Base-by-base conservation (phyloP, 2,329 filamentous ascomycete species). In the Colletotrichum eleusines region DNA sequence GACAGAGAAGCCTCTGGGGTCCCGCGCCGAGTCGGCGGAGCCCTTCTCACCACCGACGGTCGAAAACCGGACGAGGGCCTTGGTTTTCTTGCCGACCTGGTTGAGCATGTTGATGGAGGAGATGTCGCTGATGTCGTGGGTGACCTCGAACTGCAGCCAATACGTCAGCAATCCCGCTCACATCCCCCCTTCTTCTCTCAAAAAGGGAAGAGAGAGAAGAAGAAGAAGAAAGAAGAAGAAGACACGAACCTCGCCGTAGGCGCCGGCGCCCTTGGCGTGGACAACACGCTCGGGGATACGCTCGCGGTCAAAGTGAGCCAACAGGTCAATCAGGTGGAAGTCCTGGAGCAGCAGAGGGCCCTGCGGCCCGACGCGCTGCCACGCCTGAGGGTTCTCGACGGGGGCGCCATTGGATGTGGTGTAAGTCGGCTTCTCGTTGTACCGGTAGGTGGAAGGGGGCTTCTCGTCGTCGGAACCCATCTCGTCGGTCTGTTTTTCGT, bases 31-130 rank as follows among this genome's bases (percentile, higher is more conserved):
- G 76, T 94, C 92, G 68, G 91, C 86, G 5, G 90, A 92, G 8
- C 91, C 91, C 69, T 88, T 89, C 79, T 94, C 91, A 71, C 91
- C 91, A 77, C 91, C 91, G 5, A 94, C 92, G 1, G 92, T 94
- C 0, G 91, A 94, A 80, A 94, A 94, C 5, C 92, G 89, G 53
- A 87, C 86, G 1, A 91, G 86, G 72, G 91, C 80, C 20, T 90
- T 88, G 58, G 91, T 93, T 79, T 88, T 88, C 83, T 93, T 93
- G 74, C 91, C 92, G 63, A 88, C 84, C 67, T 87, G 83, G 76
- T 83, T 86, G 76, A 90, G 88, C 67, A 87, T 82, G 65, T 82
- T 78, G 40, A 87, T 86, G 2, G 82, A 81, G 8, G 84, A 89
- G 48, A 90, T 75, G 64, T 91, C 87, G n/a, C 86, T 84, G 64